Evolutionary conservation across 2,329 filamentous ascomycete species (phyloP).

Genomic region (Berkeleyomyces rouxiae): DNA sequence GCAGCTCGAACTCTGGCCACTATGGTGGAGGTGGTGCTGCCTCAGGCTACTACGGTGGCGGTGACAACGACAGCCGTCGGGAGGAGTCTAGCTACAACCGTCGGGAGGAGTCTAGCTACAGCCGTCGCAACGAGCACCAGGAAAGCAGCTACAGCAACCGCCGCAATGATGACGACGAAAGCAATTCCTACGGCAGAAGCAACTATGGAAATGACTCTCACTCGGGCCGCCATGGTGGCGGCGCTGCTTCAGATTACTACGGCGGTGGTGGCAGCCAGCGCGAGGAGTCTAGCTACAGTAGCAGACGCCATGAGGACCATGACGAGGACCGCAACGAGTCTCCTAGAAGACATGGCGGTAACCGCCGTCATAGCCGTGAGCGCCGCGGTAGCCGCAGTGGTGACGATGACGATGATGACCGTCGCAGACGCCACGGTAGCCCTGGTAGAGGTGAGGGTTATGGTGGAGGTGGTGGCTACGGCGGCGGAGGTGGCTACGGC

Average conservation of each 20-base stretch:
- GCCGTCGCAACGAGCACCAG: constrained; percentile 15
- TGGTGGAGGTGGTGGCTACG: constrained; percentile 1
- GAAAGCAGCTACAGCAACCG: constrained; percentile 16
- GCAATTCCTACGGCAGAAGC: constrained; percentile 14
- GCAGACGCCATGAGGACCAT: constrained; percentile 12
- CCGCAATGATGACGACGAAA: constrained; percentile 16
- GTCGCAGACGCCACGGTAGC: constrained; percentile 2
- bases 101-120: constrained; percentile 27
- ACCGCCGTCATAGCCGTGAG: constrained; percentile 18
- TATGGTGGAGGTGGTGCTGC: constrained; percentile 25
- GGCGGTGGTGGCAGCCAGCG: constrained; percentile 19
- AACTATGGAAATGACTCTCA: constrained; percentile 17
- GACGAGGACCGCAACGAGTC: constrained; percentile 14
- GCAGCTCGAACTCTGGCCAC: constrained; percentile 21
- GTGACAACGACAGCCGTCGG: constrained; percentile 23
- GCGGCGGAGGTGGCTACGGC: constrained; percentile 13
- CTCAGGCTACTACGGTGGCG: constrained; percentile 35
- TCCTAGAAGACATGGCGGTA: constrained; percentile 1
- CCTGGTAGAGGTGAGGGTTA: constrained; percentile 9
- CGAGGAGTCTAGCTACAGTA: constrained; percentile 16
- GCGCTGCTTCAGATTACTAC: constrained; percentile 17
- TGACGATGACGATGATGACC: constrained; percentile 10
- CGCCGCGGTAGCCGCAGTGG: constrained; percentile 15
- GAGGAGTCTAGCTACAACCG: constrained; percentile 22
- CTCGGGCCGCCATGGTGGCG: constrained; percentile 15